Evolutionary conservation across 345 rosid genomes (phyloP).

Genomic region (Erysimum cheiranthoides): DNA sequence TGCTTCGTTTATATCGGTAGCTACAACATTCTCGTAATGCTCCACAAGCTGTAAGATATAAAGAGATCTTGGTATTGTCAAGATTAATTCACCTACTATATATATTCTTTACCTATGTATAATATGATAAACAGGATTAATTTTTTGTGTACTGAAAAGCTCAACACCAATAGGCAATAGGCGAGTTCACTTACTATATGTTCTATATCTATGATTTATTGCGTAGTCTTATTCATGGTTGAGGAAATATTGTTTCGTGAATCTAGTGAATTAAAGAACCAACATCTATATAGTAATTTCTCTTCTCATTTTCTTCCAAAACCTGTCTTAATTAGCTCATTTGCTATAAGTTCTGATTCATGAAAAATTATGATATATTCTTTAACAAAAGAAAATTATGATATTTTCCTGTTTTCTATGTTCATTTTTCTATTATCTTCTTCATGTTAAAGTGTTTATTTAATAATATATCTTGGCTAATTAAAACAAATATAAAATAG

Average conservation of each 20-base stretch:
- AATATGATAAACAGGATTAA: neutral
- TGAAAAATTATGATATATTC: no score
- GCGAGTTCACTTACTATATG: neutral
- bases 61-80: neutral
- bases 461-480: neutral
- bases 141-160: neutral
- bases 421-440: no score
- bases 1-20: slow-evolving; percentile 43
- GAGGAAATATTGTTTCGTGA: neutral
- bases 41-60: slow-evolving; percentile 31
- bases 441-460: neutral
- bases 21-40: slow-evolving; percentile 44
- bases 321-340: neutral
- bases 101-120: neutral
- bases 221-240: neutral
- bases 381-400: no score
- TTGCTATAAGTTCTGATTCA: neutral
- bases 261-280: neutral
- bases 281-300: neutral
- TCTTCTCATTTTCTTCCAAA: neutral
- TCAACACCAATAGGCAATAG: neutral
- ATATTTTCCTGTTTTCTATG: neutral
- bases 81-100: slow-evolving; percentile 1
- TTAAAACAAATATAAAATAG: neutral
- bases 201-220: neutral